Evolutionary conservation across 1,284 basidiomycete species (phyloP).

Genomic region (Sanghuangporus weigelae): DNA sequence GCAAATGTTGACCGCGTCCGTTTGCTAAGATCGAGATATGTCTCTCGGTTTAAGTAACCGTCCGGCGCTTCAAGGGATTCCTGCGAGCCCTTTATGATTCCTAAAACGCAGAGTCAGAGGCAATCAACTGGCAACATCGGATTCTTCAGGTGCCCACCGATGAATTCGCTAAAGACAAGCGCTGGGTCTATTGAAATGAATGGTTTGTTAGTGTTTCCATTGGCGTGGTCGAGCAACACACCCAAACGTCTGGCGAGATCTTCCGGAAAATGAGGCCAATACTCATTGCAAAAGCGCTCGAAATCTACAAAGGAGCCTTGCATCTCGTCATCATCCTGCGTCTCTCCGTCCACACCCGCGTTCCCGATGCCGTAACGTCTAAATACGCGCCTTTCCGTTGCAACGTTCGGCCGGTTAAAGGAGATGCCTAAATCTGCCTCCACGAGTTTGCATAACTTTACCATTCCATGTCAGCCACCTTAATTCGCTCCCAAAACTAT

Average conservation of each 20-base stretch:
- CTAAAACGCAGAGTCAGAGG: conserved; percentile 28
- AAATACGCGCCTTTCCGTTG: conserved; percentile 17
- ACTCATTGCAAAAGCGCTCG: conserved; percentile 44
- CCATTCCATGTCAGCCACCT: background rate
- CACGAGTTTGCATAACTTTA: conserved; percentile 21
- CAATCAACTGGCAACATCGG: background rate
- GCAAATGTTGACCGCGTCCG: conserved; percentile 54
- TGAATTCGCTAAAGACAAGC: conserved; percentile 63
- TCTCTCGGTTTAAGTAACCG: conserved; percentile 37
- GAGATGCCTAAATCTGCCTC: conserved; percentile 21
- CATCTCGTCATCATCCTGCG: conserved; percentile 22
- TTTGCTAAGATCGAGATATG: conserved; percentile 44
- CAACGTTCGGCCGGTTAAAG: conserved; percentile 14
- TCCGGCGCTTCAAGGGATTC: conserved; percentile 31
- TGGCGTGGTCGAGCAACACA: conserved; percentile 22
- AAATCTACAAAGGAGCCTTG: conserved; percentile 38
- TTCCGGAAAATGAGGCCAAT: conserved; percentile 64
- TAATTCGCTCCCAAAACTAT: background rate
- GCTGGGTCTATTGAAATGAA: conserved; percentile 42
- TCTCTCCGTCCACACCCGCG: background rate
- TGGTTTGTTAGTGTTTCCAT: background rate
- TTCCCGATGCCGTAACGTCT: conserved; percentile 11
- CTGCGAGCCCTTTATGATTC: conserved; percentile 66
- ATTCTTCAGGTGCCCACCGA: conserved; percentile 38
- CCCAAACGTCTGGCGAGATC: conserved; percentile 49